phyloP scores from a whole-genome alignment of 2,329 filamentous ascomycete genomes.

The Cadophora luteo-olivacea region DNA sequence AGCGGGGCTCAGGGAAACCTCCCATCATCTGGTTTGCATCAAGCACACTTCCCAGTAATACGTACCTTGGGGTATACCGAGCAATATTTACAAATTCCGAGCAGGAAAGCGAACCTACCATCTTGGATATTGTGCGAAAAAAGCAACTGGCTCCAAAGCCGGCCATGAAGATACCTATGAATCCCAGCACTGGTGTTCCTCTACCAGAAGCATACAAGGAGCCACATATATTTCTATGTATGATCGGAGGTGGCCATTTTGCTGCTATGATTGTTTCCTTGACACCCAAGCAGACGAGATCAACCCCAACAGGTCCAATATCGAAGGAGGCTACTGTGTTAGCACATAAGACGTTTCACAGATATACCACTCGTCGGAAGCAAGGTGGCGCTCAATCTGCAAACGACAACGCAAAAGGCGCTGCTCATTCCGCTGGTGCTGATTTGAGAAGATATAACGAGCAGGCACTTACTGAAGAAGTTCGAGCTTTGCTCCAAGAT shows the following conservation, averaged over 20 bases:
- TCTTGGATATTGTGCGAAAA: slow-evolving; percentile 72
- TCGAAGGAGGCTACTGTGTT: slow-evolving; percentile 87
- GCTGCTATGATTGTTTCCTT: slow-evolving; percentile 95
- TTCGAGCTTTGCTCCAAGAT: slow-evolving; percentile 78
- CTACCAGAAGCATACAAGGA: slow-evolving; percentile 65
- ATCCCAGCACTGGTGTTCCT: slow-evolving; percentile 62
- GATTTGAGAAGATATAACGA: slow-evolving; percentile 93
- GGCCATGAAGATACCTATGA: slow-evolving; percentile 54
- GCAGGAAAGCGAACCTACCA: slow-evolving; percentile 64
- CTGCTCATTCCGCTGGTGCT: slow-evolving; percentile 92
- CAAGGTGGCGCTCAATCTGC: slow-evolving; percentile 95
- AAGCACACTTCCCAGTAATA: slow-evolving; percentile 74
- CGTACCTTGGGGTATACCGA: slow-evolving; percentile 84
- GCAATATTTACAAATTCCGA: slow-evolving; percentile 79
- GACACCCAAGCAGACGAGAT: slow-evolving; percentile 78
- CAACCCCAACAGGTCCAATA: slow-evolving; percentile 68
- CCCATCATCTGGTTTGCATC: slow-evolving; percentile 89
- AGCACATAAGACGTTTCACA: slow-evolving; percentile 96
- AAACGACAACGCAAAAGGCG: slow-evolving; percentile 92
- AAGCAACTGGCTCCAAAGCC: slow-evolving; percentile 77
- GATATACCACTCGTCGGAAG: slow-evolving; percentile 94
- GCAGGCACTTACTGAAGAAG: slow-evolving; percentile 85
- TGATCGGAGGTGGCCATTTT: slow-evolving; percentile 98
- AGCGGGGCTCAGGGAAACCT: slow-evolving; percentile 66
- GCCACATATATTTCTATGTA: slow-evolving; percentile 93